A percentile compares a stretch with the other conserved stretches of the same genome.
These are phyloP conservation scores for Diplotaxis tenuifolia DNA, from an alignment of 345 rosid genomes.

Conservation along the genomic window DNA sequence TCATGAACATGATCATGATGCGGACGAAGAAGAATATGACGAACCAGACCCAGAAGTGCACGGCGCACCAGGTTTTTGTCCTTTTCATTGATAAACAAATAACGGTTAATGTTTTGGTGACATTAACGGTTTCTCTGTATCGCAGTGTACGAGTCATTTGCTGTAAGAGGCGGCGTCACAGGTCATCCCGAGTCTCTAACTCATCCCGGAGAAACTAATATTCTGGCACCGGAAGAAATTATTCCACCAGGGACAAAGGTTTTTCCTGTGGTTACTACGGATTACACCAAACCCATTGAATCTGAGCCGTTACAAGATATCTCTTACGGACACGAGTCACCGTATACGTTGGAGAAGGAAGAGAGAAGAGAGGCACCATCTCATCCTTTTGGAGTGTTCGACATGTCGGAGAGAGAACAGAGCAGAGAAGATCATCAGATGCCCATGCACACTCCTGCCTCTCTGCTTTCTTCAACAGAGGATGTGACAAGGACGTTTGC, in stretches of 20 bases:
- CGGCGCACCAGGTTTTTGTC: slow-evolving; percentile 49
- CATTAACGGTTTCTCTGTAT: neutral
- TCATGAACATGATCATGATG: slow-evolving; percentile 47
- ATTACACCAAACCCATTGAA: slow-evolving; percentile 15
- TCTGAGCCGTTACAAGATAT: slow-evolving; percentile 17
- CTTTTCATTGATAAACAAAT: neutral
- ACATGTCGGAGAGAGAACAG: slow-evolving; percentile 22
- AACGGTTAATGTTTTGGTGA: neutral
- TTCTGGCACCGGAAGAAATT: slow-evolving; percentile 28
- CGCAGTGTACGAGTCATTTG: slow-evolving; percentile 29
- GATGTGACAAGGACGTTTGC: slow-evolving; percentile 37
- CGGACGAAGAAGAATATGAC: slow-evolving; percentile 57
- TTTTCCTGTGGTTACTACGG: slow-evolving; percentile 25
- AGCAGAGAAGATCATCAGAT: slow-evolving; percentile 37
- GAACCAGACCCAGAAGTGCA: slow-evolving; percentile 52
- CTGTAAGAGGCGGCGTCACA: slow-evolving; percentile 24
- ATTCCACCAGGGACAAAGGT: slow-evolving; percentile 32
- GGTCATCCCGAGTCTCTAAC: slow-evolving; percentile 32
- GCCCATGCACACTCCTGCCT: slow-evolving; percentile 37
- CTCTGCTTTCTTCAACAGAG: slow-evolving; percentile 29
- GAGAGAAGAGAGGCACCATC: slow-evolving; percentile 4
- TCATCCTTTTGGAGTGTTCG: neutral
- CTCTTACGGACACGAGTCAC: slow-evolving; percentile 9
- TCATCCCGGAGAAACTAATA: slow-evolving; percentile 28
- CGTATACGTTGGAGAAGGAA: neutral